Base-by-base conservation (phyloP, 116 monocot genomes). In the Papilionanthe hybrid region DNA sequence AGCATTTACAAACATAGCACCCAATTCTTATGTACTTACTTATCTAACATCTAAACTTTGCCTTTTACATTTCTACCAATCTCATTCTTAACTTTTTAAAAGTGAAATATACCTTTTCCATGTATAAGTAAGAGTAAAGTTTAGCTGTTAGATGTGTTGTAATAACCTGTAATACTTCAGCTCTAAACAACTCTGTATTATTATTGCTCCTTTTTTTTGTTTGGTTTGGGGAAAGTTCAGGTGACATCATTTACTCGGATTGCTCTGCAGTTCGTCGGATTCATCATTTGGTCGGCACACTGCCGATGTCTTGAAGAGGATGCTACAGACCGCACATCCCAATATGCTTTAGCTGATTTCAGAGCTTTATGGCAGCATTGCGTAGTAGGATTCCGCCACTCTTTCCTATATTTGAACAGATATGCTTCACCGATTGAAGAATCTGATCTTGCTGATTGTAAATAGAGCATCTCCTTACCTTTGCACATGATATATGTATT, bases 281-380 rank as follows among this genome's bases (percentile, higher is more conserved):
- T 99, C 93, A 12, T 82, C 93, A 1, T 99, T 95, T 72, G 92
- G 95, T 9, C 89, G 92, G 92, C 81, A 86, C 75, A 81, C 88
- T 0, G 37, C 37, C 42, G 99, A 99, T 79, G 89, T 89, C 41
- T 47, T 97, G 44, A 95, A 90, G 88, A 91, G 93, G 82, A 93
- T 99, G 91, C 80, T 99, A 71, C 93, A 95, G 60, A 93, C 90
- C 47, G 93, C 90, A 19, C 95, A 93, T 79, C 95, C 99, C 12
- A 88, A 86, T 78, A 86, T 95, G 92, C 89, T 92, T 0, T 63
- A 81, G 66, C 58, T 86, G 78, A 82, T 13, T 11, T 49, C 37
- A 37, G 32, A 29, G 15, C 69, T 42, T 20, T 41, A 25, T 30
- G 53, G 29, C 15, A 63, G 7, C 7, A 63, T 63, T 53, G 53